phyloP scores from a whole-genome alignment of 2,329 filamentous ascomycete genomes.

The Neurospora sp. region DNA sequence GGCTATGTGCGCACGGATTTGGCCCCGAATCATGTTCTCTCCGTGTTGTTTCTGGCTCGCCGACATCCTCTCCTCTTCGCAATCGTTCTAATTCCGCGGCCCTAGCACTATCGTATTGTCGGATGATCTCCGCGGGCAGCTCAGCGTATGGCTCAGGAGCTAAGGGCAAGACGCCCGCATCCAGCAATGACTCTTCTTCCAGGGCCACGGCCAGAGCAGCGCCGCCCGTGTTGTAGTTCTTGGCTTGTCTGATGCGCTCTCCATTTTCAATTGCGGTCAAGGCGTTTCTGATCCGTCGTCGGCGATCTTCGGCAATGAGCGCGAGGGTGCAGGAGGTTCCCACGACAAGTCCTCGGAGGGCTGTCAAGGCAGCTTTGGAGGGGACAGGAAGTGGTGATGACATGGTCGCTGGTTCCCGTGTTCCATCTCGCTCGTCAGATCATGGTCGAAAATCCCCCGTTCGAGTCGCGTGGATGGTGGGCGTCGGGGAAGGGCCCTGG shows the following conservation, averaged over 20 bases:
- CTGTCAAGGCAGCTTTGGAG: conserved; percentile 35
- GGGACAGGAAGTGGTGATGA: conserved; percentile 30
- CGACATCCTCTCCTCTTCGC: conserved; percentile 34
- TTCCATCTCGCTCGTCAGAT: conserved; percentile 16
- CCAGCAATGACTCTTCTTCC: conserved; percentile 18
- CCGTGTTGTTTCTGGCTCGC: conserved; percentile 21
- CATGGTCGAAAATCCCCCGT: conserved; percentile 5
- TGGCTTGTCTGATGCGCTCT: conserved; percentile 28
- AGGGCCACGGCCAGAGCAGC: conserved; percentile 14
- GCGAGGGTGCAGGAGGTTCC: conserved; percentile 36
- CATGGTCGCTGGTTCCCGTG: conserved; percentile 17
- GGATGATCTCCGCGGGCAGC: neutral
- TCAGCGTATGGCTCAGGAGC: neutral
- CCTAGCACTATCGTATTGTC: neutral
- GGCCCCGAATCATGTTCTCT: neutral
- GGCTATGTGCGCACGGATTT: neutral
- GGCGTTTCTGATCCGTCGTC: conserved; percentile 32
- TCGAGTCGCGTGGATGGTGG: neutral
- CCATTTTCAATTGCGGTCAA: conserved; percentile 30
- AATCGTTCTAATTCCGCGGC: conserved; percentile 26
- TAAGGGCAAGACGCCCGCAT: conserved; percentile 4
- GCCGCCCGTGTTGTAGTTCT: conserved; percentile 27
- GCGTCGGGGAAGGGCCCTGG: neutral
- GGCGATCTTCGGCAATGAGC: conserved; percentile 34
- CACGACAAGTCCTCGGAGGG: conserved; percentile 33